phyloP scores from a whole-genome alignment of 2,329 filamentous ascomycete species.

The Ophiostoma triangulosporum region DNA sequence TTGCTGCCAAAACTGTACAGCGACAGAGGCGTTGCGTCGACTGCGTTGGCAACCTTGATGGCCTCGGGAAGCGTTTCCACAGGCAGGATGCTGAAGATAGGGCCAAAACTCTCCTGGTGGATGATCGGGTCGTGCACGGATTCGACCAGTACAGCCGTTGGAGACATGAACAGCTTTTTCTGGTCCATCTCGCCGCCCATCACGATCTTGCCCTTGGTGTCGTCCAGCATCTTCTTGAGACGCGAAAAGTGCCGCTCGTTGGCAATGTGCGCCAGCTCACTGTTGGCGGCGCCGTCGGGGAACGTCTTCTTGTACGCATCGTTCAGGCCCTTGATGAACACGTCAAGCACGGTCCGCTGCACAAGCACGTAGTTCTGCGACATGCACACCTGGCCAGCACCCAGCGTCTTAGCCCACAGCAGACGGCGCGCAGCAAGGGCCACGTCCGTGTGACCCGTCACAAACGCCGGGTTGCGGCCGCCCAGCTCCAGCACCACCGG shows the following conservation, averaged over 20 bases:
- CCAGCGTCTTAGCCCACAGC: constrained; percentile 77
- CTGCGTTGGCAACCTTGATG: constrained; percentile 64
- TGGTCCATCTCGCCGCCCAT: constrained; percentile 77
- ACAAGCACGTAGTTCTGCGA: constrained; percentile 87
- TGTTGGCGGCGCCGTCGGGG: constrained; percentile 66
- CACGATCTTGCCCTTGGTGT: constrained; percentile 68
- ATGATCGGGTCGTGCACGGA: constrained; percentile 65
- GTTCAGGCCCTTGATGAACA: constrained; percentile 64
- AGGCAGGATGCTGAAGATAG: constrained; percentile 72
- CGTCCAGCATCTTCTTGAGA: constrained; percentile 84
- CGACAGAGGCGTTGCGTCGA: constrained; percentile 72
- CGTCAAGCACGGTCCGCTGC: constrained; percentile 56
- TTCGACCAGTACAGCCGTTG: constrained; percentile 79
- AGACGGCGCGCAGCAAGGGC: constrained; percentile 70
- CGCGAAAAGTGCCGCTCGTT: constrained; percentile 68
- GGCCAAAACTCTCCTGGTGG: constrained; percentile 78
- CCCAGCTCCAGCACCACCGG: constrained; percentile 84
- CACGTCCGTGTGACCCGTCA: constrained; percentile 72
- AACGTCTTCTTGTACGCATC: constrained; percentile 63
- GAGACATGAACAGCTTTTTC: constrained; percentile 70
- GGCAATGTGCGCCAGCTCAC: constrained; percentile 70
- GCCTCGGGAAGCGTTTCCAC: constrained; percentile 74
- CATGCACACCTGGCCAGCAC: constrained; percentile 84
- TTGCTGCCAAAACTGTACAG: constrained; percentile 78
- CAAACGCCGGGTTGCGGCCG: constrained; percentile 80